Conservation (phyloP, 169 alveolate species). For the Theileria parva region DNA sequence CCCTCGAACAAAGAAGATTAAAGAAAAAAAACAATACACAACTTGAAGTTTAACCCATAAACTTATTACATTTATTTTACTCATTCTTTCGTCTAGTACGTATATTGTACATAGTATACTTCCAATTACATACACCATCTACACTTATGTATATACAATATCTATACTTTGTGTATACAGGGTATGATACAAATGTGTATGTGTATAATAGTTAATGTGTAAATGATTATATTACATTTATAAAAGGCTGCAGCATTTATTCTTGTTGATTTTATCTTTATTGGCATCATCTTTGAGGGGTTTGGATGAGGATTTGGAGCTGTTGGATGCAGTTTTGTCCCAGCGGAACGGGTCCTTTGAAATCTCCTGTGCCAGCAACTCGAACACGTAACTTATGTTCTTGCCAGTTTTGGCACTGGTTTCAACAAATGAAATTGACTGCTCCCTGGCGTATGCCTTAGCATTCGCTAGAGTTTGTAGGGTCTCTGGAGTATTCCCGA, state of each 20-base stretch:
- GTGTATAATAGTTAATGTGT: background rate
- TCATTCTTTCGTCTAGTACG: too few species aligned
- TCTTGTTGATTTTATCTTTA: background rate
- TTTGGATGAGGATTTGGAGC: constrained; percentile 4
- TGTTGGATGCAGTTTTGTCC: constrained; percentile 41
- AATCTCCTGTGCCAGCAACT: constrained; percentile 70
- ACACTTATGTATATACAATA: background rate
- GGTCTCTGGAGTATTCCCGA: constrained; percentile 65
- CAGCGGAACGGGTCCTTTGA: constrained; percentile 43
- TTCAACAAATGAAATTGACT: constrained; percentile 70
- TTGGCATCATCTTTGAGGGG: constrained; percentile 23
- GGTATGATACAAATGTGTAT: too few species aligned
- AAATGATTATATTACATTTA: background rate
- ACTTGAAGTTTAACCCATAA: background rate
- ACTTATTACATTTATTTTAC: too few species aligned
- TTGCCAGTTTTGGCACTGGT: constrained; percentile 82
- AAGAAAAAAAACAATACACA: background rate
- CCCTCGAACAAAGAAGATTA: background rate
- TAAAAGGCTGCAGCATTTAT: background rate
- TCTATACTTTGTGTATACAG: background rate
- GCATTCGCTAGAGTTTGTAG: constrained; percentile 72
- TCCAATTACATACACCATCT: background rate
- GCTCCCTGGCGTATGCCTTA: constrained; percentile 72
- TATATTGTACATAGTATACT: too few species aligned
- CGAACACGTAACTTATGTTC: constrained; percentile 68